phyloP scores from a whole-genome alignment of 2,329 filamentous ascomycete genomes.

The Colletotrichum melonis region DNA sequence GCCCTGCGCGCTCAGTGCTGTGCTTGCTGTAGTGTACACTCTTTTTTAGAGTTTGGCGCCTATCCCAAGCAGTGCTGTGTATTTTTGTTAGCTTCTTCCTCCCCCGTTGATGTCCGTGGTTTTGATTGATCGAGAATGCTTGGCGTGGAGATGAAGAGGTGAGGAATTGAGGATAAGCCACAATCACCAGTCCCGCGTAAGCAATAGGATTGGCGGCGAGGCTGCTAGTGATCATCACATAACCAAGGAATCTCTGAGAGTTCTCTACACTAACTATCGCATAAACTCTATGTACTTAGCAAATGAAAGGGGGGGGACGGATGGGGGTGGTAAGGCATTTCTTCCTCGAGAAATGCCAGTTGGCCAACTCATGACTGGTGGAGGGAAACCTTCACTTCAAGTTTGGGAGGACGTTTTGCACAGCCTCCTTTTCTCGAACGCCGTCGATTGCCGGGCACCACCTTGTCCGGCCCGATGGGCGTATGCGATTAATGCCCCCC shows the following conservation, averaged over 20 bases:
- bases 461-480: slow-evolving; percentile 10
- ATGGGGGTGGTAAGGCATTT: not conserved
- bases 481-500: slow-evolving; percentile 12
- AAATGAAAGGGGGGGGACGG: not conserved
- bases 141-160: not conserved
- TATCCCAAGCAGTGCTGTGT: not conserved
- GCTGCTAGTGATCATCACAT: not conserved
- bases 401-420: slow-evolving; percentile 14
- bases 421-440: slow-evolving; percentile 26
- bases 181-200: not conserved
- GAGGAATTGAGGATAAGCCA: not conserved
- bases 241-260: not conserved
- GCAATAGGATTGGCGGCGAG: not conserved
- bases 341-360: slow-evolving; percentile 1
- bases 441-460: slow-evolving; percentile 3
- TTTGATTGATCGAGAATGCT: not conserved
- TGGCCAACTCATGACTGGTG: slow-evolving; percentile 18
- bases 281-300: not conserved
- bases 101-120: not conserved
- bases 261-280: too few species aligned
- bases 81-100: not conserved
- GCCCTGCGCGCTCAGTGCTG: not conserved
- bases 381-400: not conserved
- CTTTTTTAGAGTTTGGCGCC: not conserved
- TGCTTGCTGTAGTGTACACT: not conserved